Conservation (phyloP, 2,329 filamentous ascomycete genomes). For the Penicillium sp. region DNA sequence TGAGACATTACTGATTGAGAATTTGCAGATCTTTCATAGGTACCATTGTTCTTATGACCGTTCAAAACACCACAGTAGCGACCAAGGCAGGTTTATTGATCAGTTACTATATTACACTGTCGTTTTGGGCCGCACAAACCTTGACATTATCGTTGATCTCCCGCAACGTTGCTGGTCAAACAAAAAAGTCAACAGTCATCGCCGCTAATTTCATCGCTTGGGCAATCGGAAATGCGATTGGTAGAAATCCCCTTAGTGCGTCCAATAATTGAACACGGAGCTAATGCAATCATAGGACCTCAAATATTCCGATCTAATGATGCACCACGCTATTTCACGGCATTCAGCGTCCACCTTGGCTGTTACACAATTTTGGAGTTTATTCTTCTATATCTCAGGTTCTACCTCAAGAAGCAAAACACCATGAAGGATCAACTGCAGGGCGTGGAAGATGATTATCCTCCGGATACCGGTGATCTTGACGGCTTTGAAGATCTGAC, state of each 20-base stretch:
- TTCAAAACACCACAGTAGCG: conserved; percentile 58
- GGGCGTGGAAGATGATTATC: conserved; percentile 39
- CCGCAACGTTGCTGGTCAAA: conserved; percentile 70
- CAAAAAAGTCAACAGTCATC: conserved; percentile 69
- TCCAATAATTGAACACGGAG: neutral
- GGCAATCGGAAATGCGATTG: conserved; percentile 68
- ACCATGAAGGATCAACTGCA: conserved; percentile 55
- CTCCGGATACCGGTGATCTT: conserved; percentile 42
- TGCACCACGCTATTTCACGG: conserved; percentile 66
- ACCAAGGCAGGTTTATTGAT: conserved; percentile 69
- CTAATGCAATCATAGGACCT: conserved; percentile 45
- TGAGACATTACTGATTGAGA: no score
- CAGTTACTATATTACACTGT: conserved; percentile 73
- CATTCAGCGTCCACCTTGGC: conserved; percentile 68
- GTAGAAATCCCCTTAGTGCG: conserved; percentile 32
- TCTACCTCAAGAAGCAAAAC: conserved; percentile 60
- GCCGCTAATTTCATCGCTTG: conserved; percentile 71
- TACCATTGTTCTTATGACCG: conserved; percentile 64
- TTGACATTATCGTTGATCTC: conserved; percentile 67
- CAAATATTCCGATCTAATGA: conserved; percentile 65
- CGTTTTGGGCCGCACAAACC: conserved; percentile 74
- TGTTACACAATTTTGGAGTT: conserved; percentile 65
- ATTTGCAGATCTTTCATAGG: conserved; percentile 4
- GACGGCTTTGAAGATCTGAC: conserved; percentile 66
- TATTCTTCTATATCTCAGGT: conserved; percentile 59